Conservation (phyloP, 345 rosid species). For the Lepidium africanum region DNA sequence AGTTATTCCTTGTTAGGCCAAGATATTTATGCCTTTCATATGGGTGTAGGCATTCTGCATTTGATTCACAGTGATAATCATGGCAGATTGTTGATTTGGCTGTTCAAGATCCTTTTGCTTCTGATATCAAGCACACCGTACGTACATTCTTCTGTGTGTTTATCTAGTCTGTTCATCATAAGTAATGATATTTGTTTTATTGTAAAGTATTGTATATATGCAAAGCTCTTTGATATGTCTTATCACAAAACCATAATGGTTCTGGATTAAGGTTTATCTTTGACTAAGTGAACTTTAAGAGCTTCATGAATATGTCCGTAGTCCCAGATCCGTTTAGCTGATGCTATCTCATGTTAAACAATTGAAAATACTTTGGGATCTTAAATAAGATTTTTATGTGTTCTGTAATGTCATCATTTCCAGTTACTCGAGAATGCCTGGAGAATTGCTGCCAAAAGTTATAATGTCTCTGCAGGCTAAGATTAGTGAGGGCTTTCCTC, state of each 20-base stretch:
- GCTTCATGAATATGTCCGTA: background rate
- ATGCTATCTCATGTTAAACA: background rate
- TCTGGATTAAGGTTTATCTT: slow-evolving; percentile 11
- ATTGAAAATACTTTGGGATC: background rate
- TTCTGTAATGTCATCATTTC: slow-evolving; percentile 20
- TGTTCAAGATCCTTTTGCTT: slow-evolving; percentile 76
- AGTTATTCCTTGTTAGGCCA: background rate
- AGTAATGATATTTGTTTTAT: background rate
- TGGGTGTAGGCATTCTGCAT: slow-evolving; percentile 61
- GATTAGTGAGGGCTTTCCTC: slow-evolving; percentile 52
- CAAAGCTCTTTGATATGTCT: background rate
- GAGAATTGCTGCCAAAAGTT: slow-evolving; percentile 60
- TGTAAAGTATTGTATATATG: slow-evolving; percentile 2
- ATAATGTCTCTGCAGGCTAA: slow-evolving; percentile 48
- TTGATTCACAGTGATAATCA: slow-evolving; percentile 65
- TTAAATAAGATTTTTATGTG: slow-evolving; percentile 12
- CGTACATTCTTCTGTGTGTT: slow-evolving; percentile 27
- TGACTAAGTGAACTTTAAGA: background rate
- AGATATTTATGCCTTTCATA: background rate
- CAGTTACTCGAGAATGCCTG: slow-evolving; percentile 90
- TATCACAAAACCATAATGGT: background rate
- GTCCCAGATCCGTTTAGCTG: slow-evolving; percentile 2
- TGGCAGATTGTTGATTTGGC: slow-evolving; percentile 58
- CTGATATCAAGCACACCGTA: slow-evolving; percentile 90
- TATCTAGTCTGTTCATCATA: slow-evolving; percentile 1